Base-by-base conservation (phyloP, 106 monocot genomes). In the Hemerocallis citrina region DNA sequence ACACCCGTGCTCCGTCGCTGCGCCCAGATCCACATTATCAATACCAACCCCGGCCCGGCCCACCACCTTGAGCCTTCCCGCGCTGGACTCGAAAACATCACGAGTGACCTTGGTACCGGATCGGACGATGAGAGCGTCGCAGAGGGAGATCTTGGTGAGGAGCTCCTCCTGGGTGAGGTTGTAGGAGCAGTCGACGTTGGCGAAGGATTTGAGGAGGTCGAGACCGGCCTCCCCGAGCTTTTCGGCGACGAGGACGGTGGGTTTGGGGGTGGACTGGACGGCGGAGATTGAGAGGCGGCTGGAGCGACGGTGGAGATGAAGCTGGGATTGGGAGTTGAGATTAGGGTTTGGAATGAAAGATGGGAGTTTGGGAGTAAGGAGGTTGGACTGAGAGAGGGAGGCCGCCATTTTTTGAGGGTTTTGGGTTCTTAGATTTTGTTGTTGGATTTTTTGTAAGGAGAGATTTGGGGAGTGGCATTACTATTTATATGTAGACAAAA, bases 111-210 rank as follows among this genome's bases (percentile, higher is more conserved):
- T 91, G 15, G 91, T 91, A 36, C 82, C 85, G 66, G 82, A 82
- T 10, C 91, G 79, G 17, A 91, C 85, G 65, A 91, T 83, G 20
- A 91, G 82, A 22, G 91, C 91, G 34, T 91, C 91, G 66, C 82
- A 91, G 62, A 91, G 85, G 16, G 91, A 74, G 85, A 91, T 85
- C 79, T 91, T 91, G 54, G 85, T 70, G 69, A 82, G 80, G 79
- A 91, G 85, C 63, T 77, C 80, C 72, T 80, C 80, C 30, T 56
- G 83, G 16, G 72, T 48, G 59, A 89, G 77, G 73, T 85, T 79
- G 63, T 85, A 89, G 49, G 89, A 72, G 81, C 80, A 84, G 60
- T 89, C 85, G 35, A 89, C 85, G 70, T 89, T 89, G 24, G 80
- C 84, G 63, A 85, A 89, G 36, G 54, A 78, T 72, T 63, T 65